These are phyloP conservation scores for Melaleuca quinquenervia DNA, from an alignment of 345 rosid species.

Conservation along the genomic window DNA sequence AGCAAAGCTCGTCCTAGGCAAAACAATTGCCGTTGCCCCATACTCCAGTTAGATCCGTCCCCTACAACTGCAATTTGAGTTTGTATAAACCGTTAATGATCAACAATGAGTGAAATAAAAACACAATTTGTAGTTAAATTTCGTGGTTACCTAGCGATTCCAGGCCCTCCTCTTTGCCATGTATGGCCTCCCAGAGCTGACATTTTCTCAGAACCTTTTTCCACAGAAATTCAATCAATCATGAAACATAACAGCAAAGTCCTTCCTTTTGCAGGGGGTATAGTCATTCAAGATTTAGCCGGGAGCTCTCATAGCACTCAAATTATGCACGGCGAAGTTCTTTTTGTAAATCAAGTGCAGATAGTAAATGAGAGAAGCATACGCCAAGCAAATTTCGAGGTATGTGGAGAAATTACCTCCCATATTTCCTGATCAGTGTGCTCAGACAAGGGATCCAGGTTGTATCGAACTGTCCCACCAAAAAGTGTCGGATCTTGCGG, in stretches of 20 bases:
- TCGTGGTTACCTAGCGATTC: slow-evolving; percentile 7
- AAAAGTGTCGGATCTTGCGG: slow-evolving; percentile 72
- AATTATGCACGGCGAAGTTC: not conserved
- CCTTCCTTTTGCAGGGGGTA: not conserved
- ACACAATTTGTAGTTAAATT: not conserved
- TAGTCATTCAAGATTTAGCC: not conserved
- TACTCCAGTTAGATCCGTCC: slow-evolving; percentile 65
- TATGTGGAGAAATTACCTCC: slow-evolving; percentile 21
- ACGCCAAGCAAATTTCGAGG: not conserved
- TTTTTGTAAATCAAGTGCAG: not conserved
- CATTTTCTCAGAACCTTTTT: slow-evolving; percentile 31
- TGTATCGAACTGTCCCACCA: slow-evolving; percentile 50
- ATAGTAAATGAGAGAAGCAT: not conserved
- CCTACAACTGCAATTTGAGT: slow-evolving; percentile 21
- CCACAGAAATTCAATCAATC: not conserved
- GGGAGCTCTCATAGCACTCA: not conserved
- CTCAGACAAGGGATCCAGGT: slow-evolving; percentile 37
- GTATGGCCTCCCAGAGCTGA: slow-evolving; percentile 23
- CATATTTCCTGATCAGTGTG: slow-evolving; percentile 31
- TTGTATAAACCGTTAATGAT: not conserved
- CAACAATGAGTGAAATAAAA: slow-evolving; percentile 1
- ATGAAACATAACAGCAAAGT: not conserved
- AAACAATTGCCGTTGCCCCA: slow-evolving; percentile 48
- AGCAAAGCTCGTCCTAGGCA: slow-evolving; percentile 51
- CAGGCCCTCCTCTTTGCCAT: slow-evolving; percentile 19